A percentile compares a stretch with the other conserved stretches of the same genome.
These are phyloP conservation scores for Ampelocalamus luodianensis DNA, from an alignment of 176 grass and related monocot genomes.

Conservation along the genomic window DNA sequence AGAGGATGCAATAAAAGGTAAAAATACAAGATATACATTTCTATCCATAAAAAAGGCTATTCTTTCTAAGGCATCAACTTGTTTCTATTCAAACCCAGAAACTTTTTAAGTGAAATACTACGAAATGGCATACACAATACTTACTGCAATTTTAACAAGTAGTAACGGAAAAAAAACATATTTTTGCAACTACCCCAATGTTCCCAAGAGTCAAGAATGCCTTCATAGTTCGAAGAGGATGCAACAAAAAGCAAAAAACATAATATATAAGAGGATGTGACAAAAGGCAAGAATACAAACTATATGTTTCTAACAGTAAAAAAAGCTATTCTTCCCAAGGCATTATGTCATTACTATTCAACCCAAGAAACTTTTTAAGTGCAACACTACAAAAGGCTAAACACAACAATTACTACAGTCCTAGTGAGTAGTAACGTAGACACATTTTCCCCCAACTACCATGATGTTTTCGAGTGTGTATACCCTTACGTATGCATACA, in stretches of 20 bases:
- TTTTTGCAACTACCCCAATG: too few species aligned
- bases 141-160: constrained; percentile 13
- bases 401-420: background rate
- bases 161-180: constrained; percentile 20
- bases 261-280: too few species aligned
- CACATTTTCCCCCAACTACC: background rate
- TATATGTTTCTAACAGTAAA: too few species aligned
- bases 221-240: too few species aligned
- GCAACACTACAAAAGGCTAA: background rate
- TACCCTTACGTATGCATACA: background rate
- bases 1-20: too few species aligned
- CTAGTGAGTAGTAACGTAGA: background rate
- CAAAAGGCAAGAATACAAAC: too few species aligned
- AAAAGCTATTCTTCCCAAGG: too few species aligned
- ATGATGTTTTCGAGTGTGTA: background rate
- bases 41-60: background rate
- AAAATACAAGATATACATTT: background rate
- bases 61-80: background rate
- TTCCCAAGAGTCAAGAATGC: too few species aligned
- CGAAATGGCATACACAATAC: background rate
- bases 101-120: background rate
- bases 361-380: background rate
- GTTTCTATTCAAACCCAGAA: background rate
- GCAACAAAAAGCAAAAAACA: too few species aligned
- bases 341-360: background rate